Evolutionary conservation across 176 grass and related monocot species (phyloP), one percentile per base, ranked within the genome.

Genomic region (Lolium multiflorum): DNA sequence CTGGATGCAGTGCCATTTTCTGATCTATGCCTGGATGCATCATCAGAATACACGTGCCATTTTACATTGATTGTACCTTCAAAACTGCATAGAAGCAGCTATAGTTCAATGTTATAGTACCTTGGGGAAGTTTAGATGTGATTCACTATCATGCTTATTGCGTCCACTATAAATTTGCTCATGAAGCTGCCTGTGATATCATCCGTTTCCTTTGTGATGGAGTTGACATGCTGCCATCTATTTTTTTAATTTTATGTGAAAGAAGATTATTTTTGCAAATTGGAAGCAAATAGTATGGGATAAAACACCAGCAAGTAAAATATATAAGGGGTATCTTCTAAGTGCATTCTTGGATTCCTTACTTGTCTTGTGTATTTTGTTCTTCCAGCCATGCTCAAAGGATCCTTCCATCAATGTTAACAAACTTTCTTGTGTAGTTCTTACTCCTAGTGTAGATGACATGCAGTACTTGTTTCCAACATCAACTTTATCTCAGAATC

Each of bases 251-350:
- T 64, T 47, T 39, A 74, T 7, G 22, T 74, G 15, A 72, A 31
- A 56, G 46, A 54, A 18, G 25, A 71, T 82, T 41, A 6, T 39
- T 74, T 84, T 58, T 26, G 9, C 9, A 48, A 48, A 35, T 74
- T 48, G 15, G 22, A 83, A 83, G 54, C 38, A 50, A 50, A 83
- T 83, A 67, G 13, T 60, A 55, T 52, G 31, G 55, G 79, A n/a
- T 68, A 22, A 81, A 52, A 50, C 31, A 41, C 20, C 47, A 28
- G 5, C 41, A 77, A 56, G 31, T 65, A 67, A 25, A 66, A 8
- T 37, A 77, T 67, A 85, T 64, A n/a, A 14, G 13, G 24, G 72
- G 4, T 67, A 16, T 17, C 44, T 66, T 61, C 18, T 74, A 69
- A 48, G 18, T 84, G 26, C n/a, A 50, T 76, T 37, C 57, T 37